phyloP scores from a whole-genome alignment of 2,329 filamentous ascomycete species.

The Dryadomyces quercus-mongolicae region DNA sequence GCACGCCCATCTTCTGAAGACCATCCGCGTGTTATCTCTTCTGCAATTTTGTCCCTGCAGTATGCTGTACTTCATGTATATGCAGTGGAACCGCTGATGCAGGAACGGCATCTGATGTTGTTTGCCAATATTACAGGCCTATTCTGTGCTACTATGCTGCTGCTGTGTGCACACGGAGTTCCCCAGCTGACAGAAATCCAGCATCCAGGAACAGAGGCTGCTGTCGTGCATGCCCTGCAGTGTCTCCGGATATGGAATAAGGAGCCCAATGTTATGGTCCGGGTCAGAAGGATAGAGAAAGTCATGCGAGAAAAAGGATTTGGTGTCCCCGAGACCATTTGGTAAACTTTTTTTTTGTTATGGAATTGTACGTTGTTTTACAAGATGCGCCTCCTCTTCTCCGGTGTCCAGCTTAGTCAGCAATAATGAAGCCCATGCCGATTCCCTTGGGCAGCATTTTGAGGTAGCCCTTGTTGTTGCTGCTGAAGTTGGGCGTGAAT shows the following conservation, averaged over 20 bases:
- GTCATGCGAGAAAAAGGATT: background rate
- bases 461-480: conserved; percentile 11
- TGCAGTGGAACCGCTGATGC: conserved; percentile 10
- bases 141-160: conserved; percentile 9
- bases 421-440: conserved; percentile 1
- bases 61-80: conserved; percentile 10
- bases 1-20: background rate
- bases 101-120: conserved; percentile 11
- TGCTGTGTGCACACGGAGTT: conserved; percentile 8
- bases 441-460: conserved; percentile 8
- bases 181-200: conserved; percentile 4
- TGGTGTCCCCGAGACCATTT: background rate
- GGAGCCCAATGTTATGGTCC: background rate
- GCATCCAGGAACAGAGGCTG: background rate
- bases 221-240: background rate
- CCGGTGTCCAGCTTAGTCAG: background rate
- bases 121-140: conserved; percentile 10
- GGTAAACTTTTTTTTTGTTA: no score
- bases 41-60: background rate
- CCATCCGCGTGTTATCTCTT: background rate
- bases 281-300: background rate
- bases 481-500: conserved; percentile 17
- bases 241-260: background rate
- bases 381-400: no score
- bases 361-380: no score